Conservation (phyloP, 768 basidiomycete species). For the Udeniomyces megalosporus region DNA sequence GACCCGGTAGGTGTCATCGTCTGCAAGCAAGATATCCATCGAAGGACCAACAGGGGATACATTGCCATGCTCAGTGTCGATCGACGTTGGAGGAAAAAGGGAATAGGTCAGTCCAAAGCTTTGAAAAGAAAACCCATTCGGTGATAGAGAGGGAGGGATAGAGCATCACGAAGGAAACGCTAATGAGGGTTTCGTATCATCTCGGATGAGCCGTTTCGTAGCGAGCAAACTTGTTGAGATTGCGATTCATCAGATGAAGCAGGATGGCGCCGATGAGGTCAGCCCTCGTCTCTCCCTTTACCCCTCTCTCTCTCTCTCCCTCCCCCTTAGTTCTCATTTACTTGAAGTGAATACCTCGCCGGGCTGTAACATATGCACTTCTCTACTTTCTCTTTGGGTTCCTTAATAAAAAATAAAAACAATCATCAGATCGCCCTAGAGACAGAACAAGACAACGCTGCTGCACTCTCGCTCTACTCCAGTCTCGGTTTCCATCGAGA, state of each 20-base stretch:
- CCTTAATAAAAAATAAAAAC: conserved; percentile 28
- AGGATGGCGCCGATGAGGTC: conserved; percentile 71
- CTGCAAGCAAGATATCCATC: conserved; percentile 89
- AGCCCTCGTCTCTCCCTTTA: conserved; percentile 26
- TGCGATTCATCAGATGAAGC: conserved; percentile 70
- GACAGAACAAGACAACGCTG: conserved; percentile 83
- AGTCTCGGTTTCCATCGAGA: conserved; percentile 88
- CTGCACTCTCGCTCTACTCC: conserved; percentile 76
- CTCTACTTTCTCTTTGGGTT: not conserved
- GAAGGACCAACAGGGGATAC: conserved; percentile 67
- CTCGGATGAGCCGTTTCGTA: conserved; percentile 32
- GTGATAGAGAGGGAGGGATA: too few relatives aligned
- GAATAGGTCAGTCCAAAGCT: conserved; percentile 54
- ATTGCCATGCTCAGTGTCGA: conserved; percentile 94
- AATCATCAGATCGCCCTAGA: conserved; percentile 91
- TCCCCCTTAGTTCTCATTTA: too few relatives aligned
- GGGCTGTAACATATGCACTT: not conserved
- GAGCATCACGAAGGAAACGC: too few relatives aligned
- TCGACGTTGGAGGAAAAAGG: conserved; percentile 67
- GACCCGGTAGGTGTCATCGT: conserved; percentile 77
- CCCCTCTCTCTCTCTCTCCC: too few relatives aligned
- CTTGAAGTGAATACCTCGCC: not conserved
- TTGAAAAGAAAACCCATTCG: too few relatives aligned
- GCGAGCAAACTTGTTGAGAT: conserved; percentile 70
- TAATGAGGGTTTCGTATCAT: not conserved